Base-by-base conservation (phyloP, 139 green algal species). In the Chlamydomonas schloesseri region DNA sequence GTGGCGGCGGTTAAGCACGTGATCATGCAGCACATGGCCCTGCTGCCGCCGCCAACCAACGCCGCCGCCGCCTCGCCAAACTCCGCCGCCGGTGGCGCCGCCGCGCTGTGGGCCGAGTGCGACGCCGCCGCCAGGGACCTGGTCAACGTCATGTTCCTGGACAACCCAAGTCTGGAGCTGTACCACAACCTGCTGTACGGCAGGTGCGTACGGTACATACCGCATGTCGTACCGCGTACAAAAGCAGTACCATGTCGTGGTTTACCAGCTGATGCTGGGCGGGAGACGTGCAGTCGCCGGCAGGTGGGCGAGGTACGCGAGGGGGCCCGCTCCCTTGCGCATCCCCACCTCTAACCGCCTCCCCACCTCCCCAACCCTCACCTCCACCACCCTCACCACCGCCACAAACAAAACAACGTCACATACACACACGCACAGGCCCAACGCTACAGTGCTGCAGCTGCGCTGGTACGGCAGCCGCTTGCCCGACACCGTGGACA, bases 171-270 rank as follows among this genome's bases (percentile, higher is more conserved):
- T 36, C 88, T 98, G 69, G 95, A 99, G 91, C 91, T 99, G 64
- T 99, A 99, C 91, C 95, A 98, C 81, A 94, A 90, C 31, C 93
- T 97, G 46, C 91, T 99, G 75, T 96, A 98, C 88, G 95, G 98
- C 87, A 36, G 76, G 88, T 29, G 94, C 94, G 57, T 90, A 90
- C 31, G 91, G 95, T 20, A 62, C 2, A 11, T 24, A 5, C n/a
- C n/a, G n/a, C n/a, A 17, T 11, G 55, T 62, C 8, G 55, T 11
- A 17, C 10, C 9, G 55, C 8, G 18, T 62, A n/a, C n/a, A n/a
- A n/a, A n/a, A n/a, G n/a, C n/a, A n/a, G n/a, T n/a, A n/a, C n/a
- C n/a, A n/a, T n/a, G n/a, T n/a, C n/a, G n/a, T n/a, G n/a, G n/a
- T n/a, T n/a, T n/a, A n/a, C n/a, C n/a, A n/a, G n/a, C n/a, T n/a